These are phyloP conservation scores for Typha latifolia DNA, from an alignment of 176 grass and related monocot species.

Conservation along the genomic window DNA sequence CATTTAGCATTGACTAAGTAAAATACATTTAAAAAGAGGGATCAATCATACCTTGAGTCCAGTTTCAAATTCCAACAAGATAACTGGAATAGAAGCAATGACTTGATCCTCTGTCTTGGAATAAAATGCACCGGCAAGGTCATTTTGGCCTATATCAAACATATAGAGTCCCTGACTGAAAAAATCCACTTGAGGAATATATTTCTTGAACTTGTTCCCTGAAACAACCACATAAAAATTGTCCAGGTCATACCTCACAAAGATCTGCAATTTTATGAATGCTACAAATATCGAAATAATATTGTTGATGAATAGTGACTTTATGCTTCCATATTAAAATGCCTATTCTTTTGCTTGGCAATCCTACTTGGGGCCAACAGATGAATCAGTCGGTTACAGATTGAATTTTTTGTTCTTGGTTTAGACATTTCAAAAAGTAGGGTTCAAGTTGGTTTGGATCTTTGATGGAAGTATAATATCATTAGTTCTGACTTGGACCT, in stretches of 20 bases:
- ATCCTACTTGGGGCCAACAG: too few species aligned
- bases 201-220: conserved; percentile 55
- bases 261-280: background rate
- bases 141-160: conserved; percentile 99
- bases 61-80: conserved; percentile 78
- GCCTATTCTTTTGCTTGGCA: too few species aligned
- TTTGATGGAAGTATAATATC: too few species aligned
- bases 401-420: too few species aligned
- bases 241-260: background rate
- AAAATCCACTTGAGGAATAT: conserved; percentile 68
- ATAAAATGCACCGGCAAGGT: conserved; percentile 87
- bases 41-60: conserved; percentile 71
- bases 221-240: conserved; percentile 18
- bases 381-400: too few species aligned
- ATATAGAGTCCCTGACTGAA: conserved; percentile 76
- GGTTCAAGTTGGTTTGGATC: too few species aligned
- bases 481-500: too few species aligned
- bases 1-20: background rate
- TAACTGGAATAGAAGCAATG: conserved; percentile 74
- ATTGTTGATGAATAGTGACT: too few species aligned
- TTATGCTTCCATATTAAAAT: too few species aligned
- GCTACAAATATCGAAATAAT: background rate
- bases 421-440: too few species aligned
- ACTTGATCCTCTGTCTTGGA: conserved; percentile 84
- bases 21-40: background rate